Percentiles rank a stretch among this genome's conserved stretches.
Evolutionary conservation across 2,329 filamentous ascomycete genomes (phyloP).

Genomic region (Fusarium sp.): DNA sequence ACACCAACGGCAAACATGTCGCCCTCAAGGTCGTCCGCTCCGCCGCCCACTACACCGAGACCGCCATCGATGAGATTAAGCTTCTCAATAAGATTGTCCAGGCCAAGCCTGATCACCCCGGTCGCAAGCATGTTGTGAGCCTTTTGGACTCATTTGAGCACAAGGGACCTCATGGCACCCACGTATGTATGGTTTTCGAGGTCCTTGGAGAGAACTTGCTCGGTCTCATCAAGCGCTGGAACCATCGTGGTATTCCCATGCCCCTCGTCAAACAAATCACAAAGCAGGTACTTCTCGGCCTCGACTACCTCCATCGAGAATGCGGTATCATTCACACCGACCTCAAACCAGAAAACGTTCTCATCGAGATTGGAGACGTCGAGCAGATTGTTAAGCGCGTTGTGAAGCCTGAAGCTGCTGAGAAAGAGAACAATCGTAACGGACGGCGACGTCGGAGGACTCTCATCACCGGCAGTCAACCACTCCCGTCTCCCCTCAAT

Average conservation of each 20-base stretch:
- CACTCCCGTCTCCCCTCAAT: slow-evolving; percentile 93
- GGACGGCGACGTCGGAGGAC: slow-evolving; percentile 90
- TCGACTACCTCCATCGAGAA: slow-evolving; percentile 97
- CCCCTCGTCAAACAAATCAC: slow-evolving; percentile 98
- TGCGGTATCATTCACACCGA: slow-evolving; percentile 99
- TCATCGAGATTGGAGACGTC: slow-evolving; percentile 98
- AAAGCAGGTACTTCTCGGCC: slow-evolving; percentile 93
- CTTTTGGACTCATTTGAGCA: slow-evolving; percentile 97
- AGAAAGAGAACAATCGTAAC: slow-evolving; percentile 92
- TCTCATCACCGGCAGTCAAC: slow-evolving; percentile 96
- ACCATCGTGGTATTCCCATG: slow-evolving; percentile 97
- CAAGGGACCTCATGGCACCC: slow-evolving; percentile 94
- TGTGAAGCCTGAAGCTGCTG: slow-evolving; percentile 80
- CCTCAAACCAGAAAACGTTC: slow-evolving; percentile 95
- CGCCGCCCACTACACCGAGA: slow-evolving; percentile 98
- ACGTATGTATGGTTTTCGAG: slow-evolving; percentile 99
- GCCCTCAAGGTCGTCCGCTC: slow-evolving; percentile 98
- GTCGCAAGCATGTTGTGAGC: slow-evolving; percentile 94
- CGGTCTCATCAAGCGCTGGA: slow-evolving; percentile 97
- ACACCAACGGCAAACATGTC: slow-evolving; percentile 90
- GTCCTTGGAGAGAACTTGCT: slow-evolving; percentile 95
- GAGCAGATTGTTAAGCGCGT: slow-evolving; percentile 98
- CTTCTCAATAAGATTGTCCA: slow-evolving; percentile 96
- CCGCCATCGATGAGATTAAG: slow-evolving; percentile 98
- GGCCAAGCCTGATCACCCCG: slow-evolving; percentile 93